Evolutionary conservation across 352 stramenopile species (phyloP), one percentile per base, ranked within the genome.

Genomic region (Globisporangium cystogenes): DNA sequence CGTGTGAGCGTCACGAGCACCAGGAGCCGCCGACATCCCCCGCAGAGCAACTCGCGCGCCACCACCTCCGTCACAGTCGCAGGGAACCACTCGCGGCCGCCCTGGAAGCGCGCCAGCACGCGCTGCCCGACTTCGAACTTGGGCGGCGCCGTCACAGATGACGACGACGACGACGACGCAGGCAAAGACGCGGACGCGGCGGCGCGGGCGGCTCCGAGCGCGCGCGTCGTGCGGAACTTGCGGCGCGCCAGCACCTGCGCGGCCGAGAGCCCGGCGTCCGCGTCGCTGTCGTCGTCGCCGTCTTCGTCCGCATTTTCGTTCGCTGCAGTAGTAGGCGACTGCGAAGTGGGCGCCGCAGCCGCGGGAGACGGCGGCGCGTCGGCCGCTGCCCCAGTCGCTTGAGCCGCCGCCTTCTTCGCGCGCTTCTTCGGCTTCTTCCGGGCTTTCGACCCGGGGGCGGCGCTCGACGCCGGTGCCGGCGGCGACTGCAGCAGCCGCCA

Each of bases 91-190:
- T 79, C 57, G 3, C 44, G 51, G 1, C 74, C 74, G 46, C 71
- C 59, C n/a, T 76, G 53, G 51, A 84, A 93, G 27, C 76, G 68
- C 7, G 76, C 82, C 12, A 88, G 26, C 10, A 93, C 80, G 11
- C 70, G 59, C 45, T 93, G 70, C 2, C 53, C 44, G 48, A 80
- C 76, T 18, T 62, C 62, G 16, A 55, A 63, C 14, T 59, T 64
- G 18, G 53, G 65, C 26, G 26, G 36, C 10, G 51, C 35, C 4
- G 62, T 51, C 23, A 64, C 36, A 7, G 67, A 46, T 18, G 58
- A 49, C 24, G 72, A 52, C 5, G 53, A n/a, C 51, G 11, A n/a
- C n/a, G n/a, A n/a, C n/a, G n/a, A n/a, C n/a, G n/a, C n/a, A n/a
- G n/a, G n/a, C n/a, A n/a, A n/a, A n/a, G n/a, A n/a, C n/a, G 60